These are phyloP conservation scores for Hymenoscyphus linearis DNA, from an alignment of 2,329 filamentous ascomycete species.

Conservation along the genomic window DNA sequence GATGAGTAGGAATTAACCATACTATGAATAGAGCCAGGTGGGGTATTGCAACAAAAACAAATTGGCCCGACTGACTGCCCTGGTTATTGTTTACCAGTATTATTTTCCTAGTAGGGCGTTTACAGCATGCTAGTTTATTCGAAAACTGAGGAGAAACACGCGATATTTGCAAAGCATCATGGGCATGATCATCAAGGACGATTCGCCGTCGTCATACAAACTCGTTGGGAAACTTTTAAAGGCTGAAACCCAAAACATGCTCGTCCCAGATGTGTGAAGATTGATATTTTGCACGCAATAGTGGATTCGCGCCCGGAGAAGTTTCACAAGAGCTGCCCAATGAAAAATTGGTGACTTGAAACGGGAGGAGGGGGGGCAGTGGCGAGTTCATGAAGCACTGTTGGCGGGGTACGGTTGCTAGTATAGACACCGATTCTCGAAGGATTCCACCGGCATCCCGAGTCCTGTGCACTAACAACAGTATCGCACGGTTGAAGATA, in stretches of 20 bases:
- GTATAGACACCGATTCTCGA: neutral
- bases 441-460: conserved; percentile 3
- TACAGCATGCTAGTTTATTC: neutral
- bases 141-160: conserved; percentile 1
- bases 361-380: no score
- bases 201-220: neutral
- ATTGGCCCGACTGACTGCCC: neutral
- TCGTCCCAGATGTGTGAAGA: neutral
- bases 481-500: neutral
- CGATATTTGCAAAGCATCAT: neutral
- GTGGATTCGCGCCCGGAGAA: neutral
- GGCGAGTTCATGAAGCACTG: neutral
- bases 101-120: neutral
- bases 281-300: neutral
- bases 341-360: neutral
- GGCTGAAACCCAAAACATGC: neutral
- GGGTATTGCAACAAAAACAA: neutral
- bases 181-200: neutral
- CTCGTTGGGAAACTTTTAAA: neutral
- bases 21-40: neutral
- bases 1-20: neutral
- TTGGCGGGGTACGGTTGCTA: neutral
- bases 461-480: neutral
- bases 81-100: neutral
- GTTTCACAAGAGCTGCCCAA: neutral